phyloP scores from a whole-genome alignment of 306 rosid species.

The Cicer arietinum region DNA sequence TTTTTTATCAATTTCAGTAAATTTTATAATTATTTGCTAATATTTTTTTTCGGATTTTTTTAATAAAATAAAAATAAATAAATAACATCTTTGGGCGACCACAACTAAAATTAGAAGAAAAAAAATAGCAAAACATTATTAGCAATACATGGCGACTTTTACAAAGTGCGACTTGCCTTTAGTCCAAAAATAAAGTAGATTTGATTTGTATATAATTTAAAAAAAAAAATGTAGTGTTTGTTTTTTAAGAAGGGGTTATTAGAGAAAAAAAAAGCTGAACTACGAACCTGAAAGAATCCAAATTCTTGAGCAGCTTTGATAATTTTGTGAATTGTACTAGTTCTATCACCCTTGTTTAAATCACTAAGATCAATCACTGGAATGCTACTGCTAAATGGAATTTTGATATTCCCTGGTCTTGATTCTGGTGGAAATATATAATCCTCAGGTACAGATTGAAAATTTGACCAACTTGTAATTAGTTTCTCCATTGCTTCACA shows the following conservation, averaged over 20 bases:
- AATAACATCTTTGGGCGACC: too few species aligned
- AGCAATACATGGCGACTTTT: too few species aligned
- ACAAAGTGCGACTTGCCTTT: too few species aligned
- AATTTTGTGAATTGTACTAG: constrained; percentile 33
- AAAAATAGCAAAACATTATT: too few species aligned
- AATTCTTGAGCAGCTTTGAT: constrained; percentile 45
- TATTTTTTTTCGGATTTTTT: too few species aligned
- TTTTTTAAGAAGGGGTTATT: neutral
- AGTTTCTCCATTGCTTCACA: constrained; percentile 40
- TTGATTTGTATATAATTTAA: too few species aligned
- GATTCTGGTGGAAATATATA: constrained; percentile 48
- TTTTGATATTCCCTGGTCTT: constrained; percentile 43
- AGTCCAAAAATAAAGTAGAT: too few species aligned
- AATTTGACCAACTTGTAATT: constrained; percentile 36
- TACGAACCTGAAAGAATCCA: constrained; percentile 49
- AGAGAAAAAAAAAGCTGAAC: neutral
- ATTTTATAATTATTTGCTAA: too few species aligned
- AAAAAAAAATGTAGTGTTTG: too few species aligned
- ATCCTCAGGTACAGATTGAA: constrained; percentile 24
- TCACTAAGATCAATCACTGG: constrained; percentile 42
- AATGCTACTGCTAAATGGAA: constrained; percentile 26
- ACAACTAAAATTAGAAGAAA: too few species aligned
- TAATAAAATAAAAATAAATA: too few species aligned
- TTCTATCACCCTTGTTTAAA: neutral
- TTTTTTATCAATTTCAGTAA: too few species aligned